Base-by-base conservation (phyloP, 164 flowering plant genomes). In the Euptelea pleiosperma region DNA sequence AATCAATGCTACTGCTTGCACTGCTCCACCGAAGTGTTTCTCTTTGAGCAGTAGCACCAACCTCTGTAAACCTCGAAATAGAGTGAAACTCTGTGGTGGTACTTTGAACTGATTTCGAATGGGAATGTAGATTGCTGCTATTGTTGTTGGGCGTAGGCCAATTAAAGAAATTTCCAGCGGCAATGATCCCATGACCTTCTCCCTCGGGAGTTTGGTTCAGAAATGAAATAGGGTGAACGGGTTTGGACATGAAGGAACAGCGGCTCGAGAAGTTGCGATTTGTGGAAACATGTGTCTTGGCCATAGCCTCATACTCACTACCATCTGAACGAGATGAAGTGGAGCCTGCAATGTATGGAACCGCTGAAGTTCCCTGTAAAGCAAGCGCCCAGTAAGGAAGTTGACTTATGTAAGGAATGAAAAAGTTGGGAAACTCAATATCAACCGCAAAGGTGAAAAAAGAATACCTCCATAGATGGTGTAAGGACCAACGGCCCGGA, bases 241-340 rank as follows among this genome's bases (percentile, higher is more conserved):
- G 82, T 57, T 91, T 91, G 26, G 98, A 82, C 82, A 83, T 77
- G 57, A 86, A 88, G 55, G 79, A 86, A 43, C 84, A 76, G 29
- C 85, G 84, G 50, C 68, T 77, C 16, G 93, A 62, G 56, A 77
- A 70, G 68, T 70, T 79, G 39, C 76, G 78, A 40, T 81, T 82
- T 16, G 83, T 65, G 48, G 83, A 49, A 35, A 49, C 26, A 52
- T 68, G 69, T 29, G 76, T 52, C 73, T 71, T 86, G 21, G 50
- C 64, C 14, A 68, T 49, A 30, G 72, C 66, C 52, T 91, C 97
- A 57, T 65, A 83, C 34, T 86, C 96, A 54, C 94, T 85, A 58
- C 83, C 78, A 71, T 85, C 96, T 41, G 98, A 91, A 37, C 49
- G 77, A 54, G 94, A 84, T 44, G 96, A 84, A 55, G 76, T 72